Base-by-base conservation (phyloP, 306 rosid species). In the Vigna nakashimae region DNA sequence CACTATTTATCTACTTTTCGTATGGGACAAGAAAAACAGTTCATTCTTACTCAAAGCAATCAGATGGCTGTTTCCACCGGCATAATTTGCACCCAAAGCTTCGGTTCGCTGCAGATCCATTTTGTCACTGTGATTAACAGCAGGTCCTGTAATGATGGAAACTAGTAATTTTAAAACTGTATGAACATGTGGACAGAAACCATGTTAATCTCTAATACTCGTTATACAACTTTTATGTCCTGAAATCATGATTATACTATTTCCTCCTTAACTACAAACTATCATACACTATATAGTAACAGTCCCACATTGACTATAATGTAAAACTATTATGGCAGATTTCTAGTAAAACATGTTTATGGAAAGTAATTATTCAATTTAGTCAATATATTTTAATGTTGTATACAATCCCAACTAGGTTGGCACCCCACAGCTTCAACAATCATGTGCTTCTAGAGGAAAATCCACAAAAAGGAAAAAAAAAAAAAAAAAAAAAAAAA, bases 61-160 rank as follows among this genome's bases (percentile, higher is more conserved):
- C 53, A 73, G 56, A 57, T 67, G 79, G 77, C 15, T 64, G 72
- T 76, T 84, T 77, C 49, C 73, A 69, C 76, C 85, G 32, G 65
- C 64, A 28, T 72, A 65, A 58, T 74, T 69, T 55, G 76, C 75
- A 45, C 65, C 80, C 18, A 77, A 51, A 67, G 74, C 75, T 71
- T 79, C 83, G 57, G 85, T 68, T 60, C 5, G 30, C 71, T 36
- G 68, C 48, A n/a, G 71, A 72, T 65, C 75, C 38, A 78, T 56
- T 38, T 18, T 59, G 51, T 52, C 78, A 51, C 57, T n/a, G 46
- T 62, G 69, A 68, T 79, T 71, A 80, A 77, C 42, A 42, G 71
- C 18, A 69, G 74, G 65, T 56, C 82, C 90, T 84, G 84, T 51
- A 76, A 64, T 68, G 64, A 67, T 46, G 74, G 26, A 82, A 77